Conservation (phyloP, 331 rosid species). For the Prunus yedoensis region DNA sequence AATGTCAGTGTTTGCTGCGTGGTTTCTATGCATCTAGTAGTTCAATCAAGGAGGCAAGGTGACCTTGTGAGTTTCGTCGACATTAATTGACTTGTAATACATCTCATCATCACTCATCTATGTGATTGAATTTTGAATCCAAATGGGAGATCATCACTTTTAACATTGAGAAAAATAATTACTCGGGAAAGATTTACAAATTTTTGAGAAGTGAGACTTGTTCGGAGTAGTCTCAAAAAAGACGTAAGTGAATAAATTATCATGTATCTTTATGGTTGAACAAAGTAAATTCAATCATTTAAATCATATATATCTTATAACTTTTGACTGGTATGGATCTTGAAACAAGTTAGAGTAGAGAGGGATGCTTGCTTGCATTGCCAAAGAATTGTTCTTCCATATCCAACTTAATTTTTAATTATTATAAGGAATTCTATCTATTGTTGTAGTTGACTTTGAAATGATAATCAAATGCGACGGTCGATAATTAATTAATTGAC, state of each 20-base stretch:
- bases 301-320: too few relatives aligned
- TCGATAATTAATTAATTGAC: not conserved
- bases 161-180: too few relatives aligned
- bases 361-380: not conserved
- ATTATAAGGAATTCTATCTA: not conserved
- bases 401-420: not conserved
- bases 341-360: too few relatives aligned
- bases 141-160: too few relatives aligned
- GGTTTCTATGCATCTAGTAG: not conserved
- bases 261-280: too few relatives aligned
- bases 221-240: rapidly evolving
- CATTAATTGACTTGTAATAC: not conserved
- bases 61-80: not conserved
- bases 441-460: not conserved
- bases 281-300: too few relatives aligned
- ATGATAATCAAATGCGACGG: not conserved
- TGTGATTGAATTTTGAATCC: too few relatives aligned
- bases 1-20: not conserved
- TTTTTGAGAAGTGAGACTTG: too few relatives aligned
- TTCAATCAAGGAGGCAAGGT: not conserved
- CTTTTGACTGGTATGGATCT: too few relatives aligned
- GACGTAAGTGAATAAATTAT: too few relatives aligned
- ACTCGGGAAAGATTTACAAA: rapidly evolving
- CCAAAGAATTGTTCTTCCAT: not conserved
- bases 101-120: not conserved